Evolutionary conservation across 2,329 filamentous ascomycete species (phyloP), one percentile per base, ranked within the genome.

Genomic region (Xylariomycetidae sp.): DNA sequence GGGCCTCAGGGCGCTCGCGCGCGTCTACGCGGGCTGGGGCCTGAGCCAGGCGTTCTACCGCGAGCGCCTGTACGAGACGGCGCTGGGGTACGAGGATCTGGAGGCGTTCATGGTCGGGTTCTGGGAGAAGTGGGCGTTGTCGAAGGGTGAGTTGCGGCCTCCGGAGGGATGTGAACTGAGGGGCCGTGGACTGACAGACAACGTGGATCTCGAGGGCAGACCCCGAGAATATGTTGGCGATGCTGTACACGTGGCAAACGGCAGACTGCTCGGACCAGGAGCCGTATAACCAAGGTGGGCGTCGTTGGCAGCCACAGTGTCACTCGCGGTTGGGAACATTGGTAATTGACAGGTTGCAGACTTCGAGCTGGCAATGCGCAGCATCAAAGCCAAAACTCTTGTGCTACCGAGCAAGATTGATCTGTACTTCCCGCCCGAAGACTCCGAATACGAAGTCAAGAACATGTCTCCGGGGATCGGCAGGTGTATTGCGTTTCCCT

Each of bases 11-110:
- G 84, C 85, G 0, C 73, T 90, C 36, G 82, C 73, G 0, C 69
- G 82, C 27, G 84, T 79, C 0, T 92, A 92, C 57, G 83, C 85
- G 1, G 85, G 84, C 1, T 92, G 78, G 84, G 85, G 85, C 0
- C 84, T 90, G 48, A 83, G 77, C 32, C 84, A 89, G 49, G 71
- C 82, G 0, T 90, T 89, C 49, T 90, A 90, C 49, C 71, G 85
- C 1, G 66, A 85, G 44, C 79, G 70, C 52, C 39, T 85, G n/a
- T 81, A 81, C 52, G 74, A 84, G 53, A 77, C 57, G 2, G 63
- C 53, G 1, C 67, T 88, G 7, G 79, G 80, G 0, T 86, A 71
- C 48, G 76, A 77, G 43, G 65, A 75, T 34, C 64, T 89, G 2
- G 82, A 88, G 40, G 76, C 84, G 33, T 90, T 88, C 41, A 74